Evolutionary conservation across 371 early-diverging fungal genomes (phyloP), one percentile per base, ranked within the genome.

Genomic region (Zychaea mexicana): DNA sequence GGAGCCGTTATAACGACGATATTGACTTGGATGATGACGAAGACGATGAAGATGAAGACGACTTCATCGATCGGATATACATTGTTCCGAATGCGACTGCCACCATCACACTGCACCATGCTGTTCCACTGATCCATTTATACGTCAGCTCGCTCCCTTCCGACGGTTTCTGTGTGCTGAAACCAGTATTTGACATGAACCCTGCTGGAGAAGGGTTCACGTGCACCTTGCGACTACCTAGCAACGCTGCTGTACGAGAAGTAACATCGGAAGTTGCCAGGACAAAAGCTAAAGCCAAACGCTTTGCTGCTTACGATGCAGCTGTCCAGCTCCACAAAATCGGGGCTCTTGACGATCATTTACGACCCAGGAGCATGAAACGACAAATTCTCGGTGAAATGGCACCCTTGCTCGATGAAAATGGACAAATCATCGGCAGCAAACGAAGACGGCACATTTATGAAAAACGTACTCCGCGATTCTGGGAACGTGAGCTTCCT

Each of bases 261-360:
- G 73, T 88, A 0, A 75, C 73, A 10, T 90, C 92, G 0, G 85
- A 87, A 28, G 65, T 73, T 1, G 73, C 86, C 38, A 70, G 77
- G 5, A 85, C 84, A 33, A 91, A 90, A 57, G 67, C 52, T 19
- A 69, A 78, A 38, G 95, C 97, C 5, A 92, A 87, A 66, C 86
- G 90, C 13, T 68, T 84, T 2, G 93, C 89, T 0, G 90, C 93
- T 0, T 83, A 93, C 38, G 85, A 91, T 33, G 83, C 89, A 0
- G 86, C 91, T 55, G 84, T 86, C 52, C 69, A 81, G 54, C 78
- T 97, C 8, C 87, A 92, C 45, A 64, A 65, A 21, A 39, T 77
- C 1, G 87, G 90, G 2, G 92, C 88, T 0, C 74, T 96, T 28
- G 86, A 92, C 67, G 91, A 94, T 32, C 81, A 89, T 46, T 76